These are phyloP conservation scores for Quercus rubra DNA, from an alignment of 306 rosid genomes.

Conservation along the genomic window DNA sequence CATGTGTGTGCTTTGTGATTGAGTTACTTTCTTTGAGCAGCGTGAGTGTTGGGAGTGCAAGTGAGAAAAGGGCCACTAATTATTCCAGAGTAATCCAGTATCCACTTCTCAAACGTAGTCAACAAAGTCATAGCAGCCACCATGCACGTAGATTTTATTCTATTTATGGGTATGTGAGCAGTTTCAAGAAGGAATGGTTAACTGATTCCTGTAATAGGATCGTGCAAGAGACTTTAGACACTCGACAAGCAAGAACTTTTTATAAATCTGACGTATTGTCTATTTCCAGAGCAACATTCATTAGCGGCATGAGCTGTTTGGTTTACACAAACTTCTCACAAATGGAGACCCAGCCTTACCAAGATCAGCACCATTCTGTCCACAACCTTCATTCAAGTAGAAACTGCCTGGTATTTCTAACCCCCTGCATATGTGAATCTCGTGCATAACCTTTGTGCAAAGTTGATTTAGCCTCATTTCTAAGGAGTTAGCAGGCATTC, in stretches of 20 bases:
- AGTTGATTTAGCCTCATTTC: too few species aligned
- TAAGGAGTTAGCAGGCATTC: too few species aligned
- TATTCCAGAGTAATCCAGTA: slow-evolving; percentile 49
- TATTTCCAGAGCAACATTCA: not conserved
- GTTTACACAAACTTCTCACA: not conserved
- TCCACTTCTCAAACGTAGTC: slow-evolving; percentile 96
- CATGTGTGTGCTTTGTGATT: too few species aligned
- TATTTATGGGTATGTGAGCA: slow-evolving; percentile 90
- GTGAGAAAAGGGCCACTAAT: too few species aligned
- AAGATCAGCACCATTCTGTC: not conserved
- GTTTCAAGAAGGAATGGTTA: slow-evolving; percentile 65
- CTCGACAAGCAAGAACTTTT: not conserved
- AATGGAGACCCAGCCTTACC: not conserved
- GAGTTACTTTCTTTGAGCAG: too few species aligned
- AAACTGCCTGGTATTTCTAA: not conserved
- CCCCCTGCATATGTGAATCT: not conserved
- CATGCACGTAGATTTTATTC: slow-evolving; percentile 81
- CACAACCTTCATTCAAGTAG: not conserved
- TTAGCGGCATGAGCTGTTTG: not conserved
- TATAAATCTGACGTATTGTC: not conserved
- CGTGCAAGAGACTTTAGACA: not conserved
- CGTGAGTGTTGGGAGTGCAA: too few species aligned
- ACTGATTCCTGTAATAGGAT: slow-evolving; percentile 58
- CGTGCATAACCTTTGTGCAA: too few species aligned
- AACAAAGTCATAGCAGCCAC: slow-evolving; percentile 85